These are phyloP conservation scores for Aspergillus quadrilineatus DNA, from an alignment of 2,329 filamentous ascomycete genomes.

Conservation along the genomic window DNA sequence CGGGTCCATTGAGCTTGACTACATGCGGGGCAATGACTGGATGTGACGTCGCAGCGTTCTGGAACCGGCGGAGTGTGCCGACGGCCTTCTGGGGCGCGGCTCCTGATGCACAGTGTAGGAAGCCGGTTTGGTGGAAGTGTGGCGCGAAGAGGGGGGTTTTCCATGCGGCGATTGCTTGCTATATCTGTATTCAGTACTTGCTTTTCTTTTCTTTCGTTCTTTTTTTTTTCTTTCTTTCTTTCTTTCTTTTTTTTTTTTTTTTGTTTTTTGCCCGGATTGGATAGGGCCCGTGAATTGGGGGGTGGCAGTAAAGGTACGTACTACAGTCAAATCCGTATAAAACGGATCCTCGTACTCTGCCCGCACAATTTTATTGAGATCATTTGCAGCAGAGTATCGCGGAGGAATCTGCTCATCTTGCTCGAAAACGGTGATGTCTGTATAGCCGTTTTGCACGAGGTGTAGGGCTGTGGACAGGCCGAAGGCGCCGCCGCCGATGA, in stretches of 20 bases:
- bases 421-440: conserved; percentile 51
- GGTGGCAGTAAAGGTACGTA: conserved; percentile 26
- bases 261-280: too few relatives aligned
- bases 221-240: too few relatives aligned
- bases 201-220: too few relatives aligned
- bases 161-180: conserved; percentile 41
- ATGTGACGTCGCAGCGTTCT: conserved; percentile 39
- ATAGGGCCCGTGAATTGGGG: background rate
- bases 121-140: conserved; percentile 54
- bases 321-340: conserved; percentile 56
- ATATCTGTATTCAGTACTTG: too few relatives aligned
- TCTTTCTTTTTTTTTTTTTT: too few relatives aligned
- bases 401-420: conserved; percentile 48
- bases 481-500: conserved; percentile 51
- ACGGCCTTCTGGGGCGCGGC: conserved; percentile 50
- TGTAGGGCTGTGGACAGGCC: conserved; percentile 53
- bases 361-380: conserved; percentile 62
- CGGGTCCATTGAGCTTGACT: conserved; percentile 32
- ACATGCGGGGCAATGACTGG: conserved; percentile 43
- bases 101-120: conserved; percentile 52
- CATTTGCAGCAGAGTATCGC: conserved; percentile 56
- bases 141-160: conserved; percentile 54
- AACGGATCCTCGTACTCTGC: conserved; percentile 60
- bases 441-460: conserved; percentile 47
- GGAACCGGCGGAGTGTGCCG: conserved; percentile 46